Percentiles rank a stretch among this genome's conserved stretches.
Conservation (phyloP, 495 filamentous ascomycete genomes). For the Neurospora tetraspora region DNA sequence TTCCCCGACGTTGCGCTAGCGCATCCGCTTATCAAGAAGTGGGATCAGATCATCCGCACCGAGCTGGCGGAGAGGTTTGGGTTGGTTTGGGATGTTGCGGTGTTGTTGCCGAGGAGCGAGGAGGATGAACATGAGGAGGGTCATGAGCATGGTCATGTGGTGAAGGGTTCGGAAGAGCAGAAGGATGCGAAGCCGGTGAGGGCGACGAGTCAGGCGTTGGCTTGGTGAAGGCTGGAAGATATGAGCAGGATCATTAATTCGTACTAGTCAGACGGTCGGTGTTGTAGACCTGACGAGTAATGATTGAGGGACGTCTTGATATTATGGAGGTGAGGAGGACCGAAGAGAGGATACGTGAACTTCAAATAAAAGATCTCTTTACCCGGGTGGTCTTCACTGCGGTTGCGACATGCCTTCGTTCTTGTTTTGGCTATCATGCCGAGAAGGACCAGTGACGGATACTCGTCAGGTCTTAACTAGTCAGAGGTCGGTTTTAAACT, state of each 20-base stretch:
- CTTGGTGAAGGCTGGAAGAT: constrained; percentile 14
- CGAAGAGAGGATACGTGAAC: not conserved
- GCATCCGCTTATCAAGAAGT: constrained; percentile 51
- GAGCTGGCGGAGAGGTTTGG: constrained; percentile 32
- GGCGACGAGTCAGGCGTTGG: constrained; percentile 6
- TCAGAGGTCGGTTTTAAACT: too few relatives aligned
- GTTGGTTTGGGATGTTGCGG: constrained; percentile 25
- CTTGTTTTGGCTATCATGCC: not conserved
- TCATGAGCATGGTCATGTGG: not conserved
- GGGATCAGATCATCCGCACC: constrained; percentile 34
- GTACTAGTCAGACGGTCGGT: too few relatives aligned
- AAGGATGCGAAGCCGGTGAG: not conserved
- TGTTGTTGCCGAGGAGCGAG: not conserved
- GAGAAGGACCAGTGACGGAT: not conserved
- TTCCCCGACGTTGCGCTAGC: constrained; percentile 45
- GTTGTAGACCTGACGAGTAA: too few relatives aligned
- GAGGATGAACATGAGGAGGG: not conserved
- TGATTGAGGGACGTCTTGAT: not conserved
- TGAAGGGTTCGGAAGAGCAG: constrained; percentile 14
- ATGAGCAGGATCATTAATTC: too few relatives aligned
- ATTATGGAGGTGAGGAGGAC: not conserved
- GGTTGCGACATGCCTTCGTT: not conserved
- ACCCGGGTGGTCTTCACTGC: not conserved
- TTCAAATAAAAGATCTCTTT: not conserved
- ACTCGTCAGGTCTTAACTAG: too few relatives aligned